phyloP scores from a whole-genome alignment of 768 basidiomycete species.

The Floccularia luteovirens region DNA sequence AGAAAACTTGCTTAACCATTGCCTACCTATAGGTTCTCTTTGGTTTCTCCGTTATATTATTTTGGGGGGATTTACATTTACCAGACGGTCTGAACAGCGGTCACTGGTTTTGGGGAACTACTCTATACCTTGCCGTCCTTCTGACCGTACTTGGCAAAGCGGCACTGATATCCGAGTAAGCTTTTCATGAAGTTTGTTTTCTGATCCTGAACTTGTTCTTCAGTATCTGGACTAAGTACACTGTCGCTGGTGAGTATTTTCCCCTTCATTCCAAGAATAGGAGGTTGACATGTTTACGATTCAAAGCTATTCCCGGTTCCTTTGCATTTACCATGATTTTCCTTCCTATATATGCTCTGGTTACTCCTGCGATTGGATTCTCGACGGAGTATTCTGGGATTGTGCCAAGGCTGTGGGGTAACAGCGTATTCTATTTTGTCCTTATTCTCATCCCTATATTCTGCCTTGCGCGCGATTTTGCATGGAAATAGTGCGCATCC shows the following conservation, averaged over 20 bases:
- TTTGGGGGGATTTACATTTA: conserved; percentile 89
- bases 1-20: conserved; percentile 1
- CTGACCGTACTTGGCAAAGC: conserved; percentile 97
- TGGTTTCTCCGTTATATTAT: conserved; percentile 82
- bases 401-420: conserved; percentile 85
- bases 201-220: conserved; percentile 3
- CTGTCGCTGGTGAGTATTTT: conserved; percentile 65
- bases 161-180: conserved; percentile 94
- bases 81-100: conserved; percentile 77
- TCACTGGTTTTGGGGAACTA: conserved; percentile 99
- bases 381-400: conserved; percentile 88
- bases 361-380: conserved; percentile 83
- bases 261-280: not conserved
- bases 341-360: conserved; percentile 81
- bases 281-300: conserved; percentile 7
- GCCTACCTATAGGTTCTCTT: conserved; percentile 58
- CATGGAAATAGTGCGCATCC: conserved; percentile 89
- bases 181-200: conserved; percentile 9
- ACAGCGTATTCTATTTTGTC: conserved; percentile 84
- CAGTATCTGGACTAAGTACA: conserved; percentile 99
- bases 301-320: conserved; percentile 88
- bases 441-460: conserved; percentile 78
- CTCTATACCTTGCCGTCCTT: conserved; percentile 88
- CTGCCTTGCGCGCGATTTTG: conserved; percentile 83
- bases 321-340: conserved; percentile 96